Conservation (phyloP, 192 early-diverging fungal species). For the Entophlyctis luteolus region DNA sequence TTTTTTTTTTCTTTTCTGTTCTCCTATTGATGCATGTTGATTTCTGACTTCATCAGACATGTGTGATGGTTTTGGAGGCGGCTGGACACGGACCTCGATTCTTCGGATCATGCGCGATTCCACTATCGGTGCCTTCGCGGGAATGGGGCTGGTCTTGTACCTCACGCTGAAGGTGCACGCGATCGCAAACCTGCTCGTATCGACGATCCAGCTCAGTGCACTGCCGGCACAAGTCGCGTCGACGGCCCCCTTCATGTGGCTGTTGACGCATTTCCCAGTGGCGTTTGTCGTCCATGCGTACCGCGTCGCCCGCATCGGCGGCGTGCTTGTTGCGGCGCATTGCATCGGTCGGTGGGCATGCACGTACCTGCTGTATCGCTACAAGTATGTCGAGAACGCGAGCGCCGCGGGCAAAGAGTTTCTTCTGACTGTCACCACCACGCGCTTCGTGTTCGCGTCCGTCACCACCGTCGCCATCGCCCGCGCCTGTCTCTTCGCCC, state of each 20-base stretch:
- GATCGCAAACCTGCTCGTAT: slow-evolving; percentile 1
- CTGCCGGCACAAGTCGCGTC: not conserved
- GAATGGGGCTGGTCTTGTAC: slow-evolving; percentile 14
- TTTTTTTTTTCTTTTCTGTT: no score
- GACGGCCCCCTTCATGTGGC: not conserved
- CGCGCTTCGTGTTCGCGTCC: slow-evolving; percentile 21
- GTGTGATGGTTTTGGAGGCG: slow-evolving; percentile 35
- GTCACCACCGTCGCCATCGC: slow-evolving; percentile 15
- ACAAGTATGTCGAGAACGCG: slow-evolving; percentile 33
- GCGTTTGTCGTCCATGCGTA: not conserved
- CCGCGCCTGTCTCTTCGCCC: not conserved
- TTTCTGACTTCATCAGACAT: slow-evolving; percentile 23
- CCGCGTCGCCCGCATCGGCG: slow-evolving; percentile 1
- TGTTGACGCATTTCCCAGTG: no score
- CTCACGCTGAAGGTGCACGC: slow-evolving; percentile 9
- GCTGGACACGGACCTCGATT: slow-evolving; percentile 23
- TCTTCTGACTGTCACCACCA: slow-evolving; percentile 19
- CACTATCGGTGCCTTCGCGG: slow-evolving; percentile 22
- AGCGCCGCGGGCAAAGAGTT: slow-evolving; percentile 35
- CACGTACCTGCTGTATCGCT: slow-evolving; percentile 27
- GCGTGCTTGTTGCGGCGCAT: slow-evolving; percentile 19
- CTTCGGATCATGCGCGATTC: slow-evolving; percentile 32
- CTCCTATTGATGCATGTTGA: no score
- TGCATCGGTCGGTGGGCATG: slow-evolving; percentile 30
- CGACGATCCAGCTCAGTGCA: not conserved